phyloP scores from a whole-genome alignment of 108 stramenopile genomes.

The Conticribra weissflogii region DNA sequence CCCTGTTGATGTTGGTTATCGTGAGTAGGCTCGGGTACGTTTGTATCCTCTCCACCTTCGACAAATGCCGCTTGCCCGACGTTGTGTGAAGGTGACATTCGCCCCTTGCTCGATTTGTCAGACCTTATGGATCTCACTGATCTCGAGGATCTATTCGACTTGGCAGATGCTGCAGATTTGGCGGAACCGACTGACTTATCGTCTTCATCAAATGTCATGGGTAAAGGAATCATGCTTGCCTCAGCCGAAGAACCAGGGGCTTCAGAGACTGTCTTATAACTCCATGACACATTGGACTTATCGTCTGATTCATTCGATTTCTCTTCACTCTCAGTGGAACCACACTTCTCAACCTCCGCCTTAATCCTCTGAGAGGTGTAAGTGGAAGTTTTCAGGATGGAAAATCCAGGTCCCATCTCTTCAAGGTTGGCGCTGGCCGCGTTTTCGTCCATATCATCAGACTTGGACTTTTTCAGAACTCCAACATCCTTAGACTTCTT shows the following conservation, averaged over 20 bases:
- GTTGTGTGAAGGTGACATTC: too few relatives aligned
- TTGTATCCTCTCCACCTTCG: too few relatives aligned
- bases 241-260: conserved; percentile 7
- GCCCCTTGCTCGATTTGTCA: too few relatives aligned
- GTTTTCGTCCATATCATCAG: too few relatives aligned
- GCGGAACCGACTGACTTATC: conserved; percentile 12
- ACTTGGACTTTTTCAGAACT: conserved; percentile 3
- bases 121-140: conserved; percentile 4
- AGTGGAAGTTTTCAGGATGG: conserved; percentile 31
- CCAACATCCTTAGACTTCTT: neutral
- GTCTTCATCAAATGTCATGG: conserved; percentile 20
- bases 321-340: conserved; percentile 9
- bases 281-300: conserved; percentile 8
- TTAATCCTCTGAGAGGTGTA: conserved; percentile 11
- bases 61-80: too few relatives aligned
- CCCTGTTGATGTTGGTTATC: too few relatives aligned
- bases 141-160: neutral
- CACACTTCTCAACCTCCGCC: neutral
- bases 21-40: too few relatives aligned
- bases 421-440: neutral
- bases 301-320: conserved; percentile 7
- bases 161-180: conserved; percentile 11
- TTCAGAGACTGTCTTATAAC: conserved; percentile 17
- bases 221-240: conserved; percentile 25
- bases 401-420: conserved; percentile 51